phyloP scores from a whole-genome alignment of 164 flowering plant genomes.

The Tetrastigma voinierianum region DNA sequence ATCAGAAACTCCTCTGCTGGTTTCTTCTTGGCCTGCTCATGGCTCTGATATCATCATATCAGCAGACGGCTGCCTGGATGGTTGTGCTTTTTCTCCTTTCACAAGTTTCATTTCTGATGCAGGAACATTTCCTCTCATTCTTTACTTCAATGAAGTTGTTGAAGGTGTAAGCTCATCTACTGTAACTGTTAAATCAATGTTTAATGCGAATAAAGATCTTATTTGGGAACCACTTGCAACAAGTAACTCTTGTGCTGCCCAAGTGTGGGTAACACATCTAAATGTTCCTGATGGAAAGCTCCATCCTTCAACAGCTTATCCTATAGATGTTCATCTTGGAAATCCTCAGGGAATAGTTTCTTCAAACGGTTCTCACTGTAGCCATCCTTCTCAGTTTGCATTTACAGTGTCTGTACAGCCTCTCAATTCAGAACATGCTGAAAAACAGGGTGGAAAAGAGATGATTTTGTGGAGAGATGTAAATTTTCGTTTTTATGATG shows the following conservation, averaged over 20 bases:
- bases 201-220: constrained; percentile 35
- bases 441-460: constrained; percentile 16
- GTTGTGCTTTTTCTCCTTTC: constrained; percentile 21
- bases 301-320: constrained; percentile 26
- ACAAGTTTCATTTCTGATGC: constrained; percentile 24
- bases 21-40: constrained; percentile 75
- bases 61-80: constrained; percentile 21
- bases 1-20: constrained; percentile 47
- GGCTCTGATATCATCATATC: constrained; percentile 45
- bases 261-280: constrained; percentile 73
- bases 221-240: constrained; percentile 70
- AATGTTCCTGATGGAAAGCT: constrained; percentile 28
- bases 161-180: constrained; percentile 66
- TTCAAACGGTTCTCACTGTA: constrained; percentile 45
- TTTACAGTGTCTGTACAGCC: constrained; percentile 31
- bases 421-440: constrained; percentile 17
- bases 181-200: constrained; percentile 44
- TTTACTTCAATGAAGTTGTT: constrained; percentile 74
- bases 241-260: constrained; percentile 40
- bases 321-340: constrained; percentile 62
- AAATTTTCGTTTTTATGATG: constrained; percentile 30
- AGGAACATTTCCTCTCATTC: constrained; percentile 61
- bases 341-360: constrained; percentile 58
- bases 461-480: constrained; percentile 52
- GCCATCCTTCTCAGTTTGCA: too few species aligned